Conservation (phyloP, 768 basidiomycete genomes). For the Boletales sp. region DNA sequence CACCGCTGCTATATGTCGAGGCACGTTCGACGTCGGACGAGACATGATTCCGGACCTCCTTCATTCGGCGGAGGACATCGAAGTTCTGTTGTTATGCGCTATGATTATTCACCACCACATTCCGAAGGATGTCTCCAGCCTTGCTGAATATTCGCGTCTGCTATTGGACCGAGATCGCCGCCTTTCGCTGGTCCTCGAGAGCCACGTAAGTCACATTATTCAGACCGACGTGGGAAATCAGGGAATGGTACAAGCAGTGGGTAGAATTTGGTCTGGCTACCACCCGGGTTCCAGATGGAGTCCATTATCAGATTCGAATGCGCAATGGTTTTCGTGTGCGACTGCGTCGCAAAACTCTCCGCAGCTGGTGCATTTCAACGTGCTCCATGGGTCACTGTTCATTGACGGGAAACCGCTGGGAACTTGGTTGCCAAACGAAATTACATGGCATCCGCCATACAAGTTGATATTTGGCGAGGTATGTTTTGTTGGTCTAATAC, state of each 20-base stretch:
- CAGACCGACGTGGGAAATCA: not conserved
- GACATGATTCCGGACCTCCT: constrained; percentile 9
- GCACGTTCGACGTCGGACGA: constrained; percentile 28
- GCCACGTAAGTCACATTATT: constrained; percentile 12
- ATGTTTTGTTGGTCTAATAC: not conserved
- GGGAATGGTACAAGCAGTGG: constrained; percentile 32
- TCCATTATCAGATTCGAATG: constrained; percentile 10
- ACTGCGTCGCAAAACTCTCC: constrained; percentile 16
- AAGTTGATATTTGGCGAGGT: constrained; percentile 18
- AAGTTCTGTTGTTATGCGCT: constrained; percentile 30
- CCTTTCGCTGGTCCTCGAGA: constrained; percentile 29
- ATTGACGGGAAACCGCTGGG: constrained; percentile 23
- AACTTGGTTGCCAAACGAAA: constrained; percentile 7
- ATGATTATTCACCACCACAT: constrained; percentile 32
- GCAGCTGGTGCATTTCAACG: constrained; percentile 37
- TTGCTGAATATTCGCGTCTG: constrained; percentile 10
- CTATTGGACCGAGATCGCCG: constrained; percentile 32
- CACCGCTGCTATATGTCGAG: constrained; percentile 18
- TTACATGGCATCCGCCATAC: constrained; percentile 14
- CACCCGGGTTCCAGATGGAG: constrained; percentile 25
- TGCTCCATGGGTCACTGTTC: constrained; percentile 29
- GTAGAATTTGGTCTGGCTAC: constrained; percentile 31
- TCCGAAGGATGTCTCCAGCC: constrained; percentile 6
- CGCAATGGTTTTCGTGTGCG: constrained; percentile 28
- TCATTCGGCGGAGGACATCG: constrained; percentile 20